Base-by-base conservation (phyloP, 768 basidiomycete genomes). In the Mycena vulgaris region DNA sequence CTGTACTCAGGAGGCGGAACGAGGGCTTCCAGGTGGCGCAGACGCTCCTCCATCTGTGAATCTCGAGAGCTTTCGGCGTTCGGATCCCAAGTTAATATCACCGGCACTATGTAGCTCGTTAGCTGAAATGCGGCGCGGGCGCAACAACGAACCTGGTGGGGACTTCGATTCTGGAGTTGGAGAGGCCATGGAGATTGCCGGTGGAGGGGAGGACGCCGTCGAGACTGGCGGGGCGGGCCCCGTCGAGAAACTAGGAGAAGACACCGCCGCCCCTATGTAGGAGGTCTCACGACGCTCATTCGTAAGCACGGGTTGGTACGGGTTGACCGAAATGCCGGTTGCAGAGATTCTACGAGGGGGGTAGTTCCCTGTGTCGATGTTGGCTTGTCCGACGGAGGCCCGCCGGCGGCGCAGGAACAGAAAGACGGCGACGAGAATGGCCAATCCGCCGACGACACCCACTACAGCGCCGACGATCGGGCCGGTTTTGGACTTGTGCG, bases 11-110 rank as follows among this genome's bases (percentile, higher is more conserved):
- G 63, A 47, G 63, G 63, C 42, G 19, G 63, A 57, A n/a, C 55
- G 33, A 65, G 63, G 23, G 55, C 52, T 30, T 65, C 63, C 53
- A 65, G 55, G 9, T 53, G 53, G 40, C 63, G 63, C 55, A 65
- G 42, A 55, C 63, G 63, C 55, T 45, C 45, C 33, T 65, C 63
- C 63, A 65, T 6, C 14, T 65, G 53, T 25, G 55, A 47, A 39
- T 65, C 63, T 57, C 39, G 63, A 57, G 63, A 6, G 3, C 53
- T 37, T 30, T 51, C 39, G 40, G 63, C 6, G 28, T 55, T 27
- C 63, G 39, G 53, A 64, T 64, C 42, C 63, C 52, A 65, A 56
- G 40, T 25, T 64, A 64, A 35, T 13, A 56, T 30, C 30, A 56
- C 52, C 17, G 42, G 40, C 23, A 9, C 49, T 55, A 31, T 56